A percentile compares a stretch with the other conserved stretches of the same genome.
These are phyloP conservation scores for Ailanthus altissimus DNA, from an alignment of 345 rosid species.

Conservation along the genomic window DNA sequence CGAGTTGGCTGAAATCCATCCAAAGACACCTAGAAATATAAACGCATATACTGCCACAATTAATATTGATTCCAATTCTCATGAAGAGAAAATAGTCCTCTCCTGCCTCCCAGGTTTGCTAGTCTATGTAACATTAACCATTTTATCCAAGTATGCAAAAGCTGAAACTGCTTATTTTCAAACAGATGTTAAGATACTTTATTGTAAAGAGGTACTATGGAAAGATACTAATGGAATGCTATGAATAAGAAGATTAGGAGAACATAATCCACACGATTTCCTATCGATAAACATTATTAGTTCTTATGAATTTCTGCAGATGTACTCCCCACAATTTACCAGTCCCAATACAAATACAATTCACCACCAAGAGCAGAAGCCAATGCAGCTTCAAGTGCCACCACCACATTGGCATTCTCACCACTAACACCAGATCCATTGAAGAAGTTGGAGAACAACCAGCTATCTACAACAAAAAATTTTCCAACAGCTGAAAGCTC, in stretches of 20 bases:
- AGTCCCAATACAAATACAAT: slow-evolving; percentile 45
- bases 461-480: slow-evolving; percentile 9
- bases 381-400: slow-evolving; percentile 29
- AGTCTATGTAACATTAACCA: neutral
- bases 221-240: neutral
- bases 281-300: slow-evolving; percentile 5
- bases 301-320: slow-evolving; percentile 42
- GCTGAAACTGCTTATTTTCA: neutral
- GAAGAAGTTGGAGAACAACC: slow-evolving; percentile 28
- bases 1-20: neutral
- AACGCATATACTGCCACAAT: neutral
- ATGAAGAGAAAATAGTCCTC: neutral
- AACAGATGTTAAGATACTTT: neutral
- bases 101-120: neutral
- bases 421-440: slow-evolving; percentile 34
- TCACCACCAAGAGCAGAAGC: slow-evolving; percentile 49
- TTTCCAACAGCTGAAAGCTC: slow-evolving; percentile 20
- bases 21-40: neutral
- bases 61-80: neutral
- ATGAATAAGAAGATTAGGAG: neutral
- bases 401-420: slow-evolving; percentile 32
- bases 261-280: neutral
- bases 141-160: neutral
- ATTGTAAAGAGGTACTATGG: neutral
- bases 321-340: slow-evolving; percentile 43